Base-by-base conservation (phyloP, 352 stramenopile genomes). In the Chrysophaeum taylorii region DNA sequence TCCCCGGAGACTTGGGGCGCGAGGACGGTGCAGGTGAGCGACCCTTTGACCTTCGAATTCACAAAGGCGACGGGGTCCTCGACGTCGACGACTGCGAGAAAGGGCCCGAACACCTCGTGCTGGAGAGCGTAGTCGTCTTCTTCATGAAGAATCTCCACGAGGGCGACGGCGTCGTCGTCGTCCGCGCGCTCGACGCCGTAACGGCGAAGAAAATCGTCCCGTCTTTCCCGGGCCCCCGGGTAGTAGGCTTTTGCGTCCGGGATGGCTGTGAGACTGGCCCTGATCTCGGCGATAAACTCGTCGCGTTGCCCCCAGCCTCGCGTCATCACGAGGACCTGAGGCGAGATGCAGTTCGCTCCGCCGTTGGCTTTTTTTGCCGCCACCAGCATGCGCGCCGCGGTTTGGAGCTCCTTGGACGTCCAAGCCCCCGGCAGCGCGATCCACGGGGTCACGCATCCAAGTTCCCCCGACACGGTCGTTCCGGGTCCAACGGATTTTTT, bases 391-490 rank as follows among this genome's bases (percentile, higher is more conserved):
- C 25, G 29, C 14, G 63, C 72, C 48, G 68, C 73, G 53, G 68
- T 54, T 36, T 68, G 42, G 0, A 82, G 33, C 52, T 82, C 77
- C 33, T 18, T 43, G 0, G 67, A 23, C 1, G 73, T 77, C 70
- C 75, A 79, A 9, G 42, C 60, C 27, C 70, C 76, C 31, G 69
- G 39, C 5, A 68, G 62, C 1, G 79, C 23, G 12, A 81, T 57
- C 21, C 64, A 71, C 0, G 75, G 75, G 12, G 75, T 80, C 15
- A 70, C 61, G 42, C 68, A 75, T 21, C 79, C 77, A 0, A 84
- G 64, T 45, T 84, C 77, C 37, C 75, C 79, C 12, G 75, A 79
- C 21, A 83, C 68, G 67, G 76, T 75, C n/a, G n/a, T n/a, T n/a
- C n/a, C n/a, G n/a, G n/a, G n/a, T n/a, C n/a, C n/a, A 21, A 60